Evolutionary conservation across 2,329 filamentous ascomycete genomes (phyloP).

Genomic region (Penicillium sp.): DNA sequence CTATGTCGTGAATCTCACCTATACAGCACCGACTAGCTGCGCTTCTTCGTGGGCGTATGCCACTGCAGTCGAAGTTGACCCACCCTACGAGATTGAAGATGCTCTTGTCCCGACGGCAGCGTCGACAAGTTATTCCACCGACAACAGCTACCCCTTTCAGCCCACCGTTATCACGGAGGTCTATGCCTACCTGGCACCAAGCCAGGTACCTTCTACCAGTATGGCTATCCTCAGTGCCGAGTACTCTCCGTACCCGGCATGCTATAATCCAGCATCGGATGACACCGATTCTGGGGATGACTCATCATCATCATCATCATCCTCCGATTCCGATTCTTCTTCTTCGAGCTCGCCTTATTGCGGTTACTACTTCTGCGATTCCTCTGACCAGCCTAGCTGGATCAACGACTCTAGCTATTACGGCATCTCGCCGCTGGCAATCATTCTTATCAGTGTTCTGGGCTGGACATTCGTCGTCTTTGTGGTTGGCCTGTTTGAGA

Average conservation of each 20-base stretch:
- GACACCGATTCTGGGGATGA: conserved; percentile 3
- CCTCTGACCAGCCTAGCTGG: conserved; percentile 18
- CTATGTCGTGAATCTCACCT: conserved; percentile 26
- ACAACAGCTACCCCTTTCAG: conserved; percentile 21
- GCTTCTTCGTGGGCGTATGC: conserved; percentile 26
- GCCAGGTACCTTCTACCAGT: conserved; percentile 23
- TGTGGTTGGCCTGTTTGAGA: conserved; percentile 27
- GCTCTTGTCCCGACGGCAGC: conserved; percentile 21
- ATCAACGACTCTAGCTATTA: conserved; percentile 19
- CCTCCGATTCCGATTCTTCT: background rate
- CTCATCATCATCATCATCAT: background rate
- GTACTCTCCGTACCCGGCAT: conserved; percentile 12
- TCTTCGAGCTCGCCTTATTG: background rate
- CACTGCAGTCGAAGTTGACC: conserved; percentile 19
- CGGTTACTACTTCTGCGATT: conserved; percentile 6
- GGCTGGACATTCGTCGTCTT: conserved; percentile 27
- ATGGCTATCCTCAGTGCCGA: conserved; percentile 21
- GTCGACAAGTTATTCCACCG: conserved; percentile 20
- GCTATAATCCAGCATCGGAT: conserved; percentile 4
- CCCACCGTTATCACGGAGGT: conserved; percentile 24
- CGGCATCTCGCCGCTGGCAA: conserved; percentile 23
- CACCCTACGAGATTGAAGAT: conserved; percentile 16
- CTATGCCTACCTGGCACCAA: conserved; percentile 25
- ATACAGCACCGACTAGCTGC: conserved; percentile 25
- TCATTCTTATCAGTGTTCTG: conserved; percentile 22